These are phyloP conservation scores for Colletotrichum nymphaeae DNA, from an alignment of 2,329 filamentous ascomycete genomes.

Conservation along the genomic window DNA sequence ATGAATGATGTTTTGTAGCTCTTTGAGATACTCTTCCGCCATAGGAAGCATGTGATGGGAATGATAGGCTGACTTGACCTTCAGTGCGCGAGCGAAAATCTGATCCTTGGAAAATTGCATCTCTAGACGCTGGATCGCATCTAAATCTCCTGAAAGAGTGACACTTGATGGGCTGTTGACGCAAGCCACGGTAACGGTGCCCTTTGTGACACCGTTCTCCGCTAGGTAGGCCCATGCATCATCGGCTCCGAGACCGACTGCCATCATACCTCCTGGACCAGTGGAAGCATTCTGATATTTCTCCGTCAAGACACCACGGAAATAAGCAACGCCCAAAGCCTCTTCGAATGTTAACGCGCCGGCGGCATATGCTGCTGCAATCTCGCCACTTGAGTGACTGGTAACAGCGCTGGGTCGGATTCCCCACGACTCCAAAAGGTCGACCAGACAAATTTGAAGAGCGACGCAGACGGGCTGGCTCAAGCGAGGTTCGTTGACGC, in stretches of 20 bases:
- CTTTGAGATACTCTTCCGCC: slow-evolving; percentile 39
- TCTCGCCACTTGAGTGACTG: slow-evolving; percentile 62
- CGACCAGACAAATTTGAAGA: slow-evolving; percentile 58
- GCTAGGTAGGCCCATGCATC: slow-evolving; percentile 32
- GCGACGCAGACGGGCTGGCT: slow-evolving; percentile 57
- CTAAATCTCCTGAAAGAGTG: slow-evolving; percentile 43
- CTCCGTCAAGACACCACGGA: slow-evolving; percentile 40
- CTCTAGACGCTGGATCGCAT: slow-evolving; percentile 39
- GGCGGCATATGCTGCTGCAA: slow-evolving; percentile 57
- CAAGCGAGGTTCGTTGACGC: slow-evolving; percentile 51
- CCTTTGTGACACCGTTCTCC: slow-evolving; percentile 18
- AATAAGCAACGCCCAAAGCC: slow-evolving; percentile 46
- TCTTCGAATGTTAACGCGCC: slow-evolving; percentile 42
- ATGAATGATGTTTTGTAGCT: slow-evolving; percentile 1
- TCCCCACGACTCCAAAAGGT: slow-evolving; percentile 55
- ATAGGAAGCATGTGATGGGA: slow-evolving; percentile 56
- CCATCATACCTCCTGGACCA: slow-evolving; percentile 44
- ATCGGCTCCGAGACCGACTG: slow-evolving; percentile 41
- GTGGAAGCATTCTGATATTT: slow-evolving; percentile 16
- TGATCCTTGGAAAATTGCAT: slow-evolving; percentile 20
- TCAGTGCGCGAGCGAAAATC: slow-evolving; percentile 38
- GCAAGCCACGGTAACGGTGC: slow-evolving; percentile 47
- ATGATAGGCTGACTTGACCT: slow-evolving; percentile 32
- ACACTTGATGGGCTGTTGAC: slow-evolving; percentile 49
- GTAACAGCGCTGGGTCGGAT: slow-evolving; percentile 51